Base-by-base conservation (phyloP, 495 filamentous ascomycete species). In the Aspergillus homomorphus region DNA sequence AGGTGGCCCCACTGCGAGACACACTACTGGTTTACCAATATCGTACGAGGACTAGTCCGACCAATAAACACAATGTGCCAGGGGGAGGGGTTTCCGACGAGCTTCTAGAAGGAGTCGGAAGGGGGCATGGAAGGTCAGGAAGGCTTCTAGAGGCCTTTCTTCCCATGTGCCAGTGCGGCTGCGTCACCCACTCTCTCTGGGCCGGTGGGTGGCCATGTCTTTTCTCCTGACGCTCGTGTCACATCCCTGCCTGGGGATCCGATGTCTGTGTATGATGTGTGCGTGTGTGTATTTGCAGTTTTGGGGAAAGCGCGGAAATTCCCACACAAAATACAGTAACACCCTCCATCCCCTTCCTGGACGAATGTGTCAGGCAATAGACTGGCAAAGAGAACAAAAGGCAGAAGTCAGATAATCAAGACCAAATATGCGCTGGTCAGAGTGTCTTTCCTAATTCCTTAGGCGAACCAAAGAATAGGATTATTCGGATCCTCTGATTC, bases 31-130 rank as follows among this genome's bases (percentile, higher is more conserved):
- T 61, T 52, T 63, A 12, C 62, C 28, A 58, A 51, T 57, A 55
- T 51, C 23, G 43, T 24, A 51, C 44, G 28, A 22, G 33, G 21
- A n/a, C n/a, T 2, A 43, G 14, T 45, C 24, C 18, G 24, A 23
- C 53, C 22, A 46, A 30, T 45, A 15, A 45, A 7, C 9, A n/a
- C n/a, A 18, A 54, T 53, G 42, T 56, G 71, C 73, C 68, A 76
- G 64, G 45, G 45, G 51, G 56, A 48, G 59, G 55, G 58, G 51
- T 41, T 72, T 71, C 71, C 64, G 64, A 53, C 65, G 64, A 66
- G 59, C 73, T 76, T 76, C 73, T 71, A 74, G 73, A 76, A 76
- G 71, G 64, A 60, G 58, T 66, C 63, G 60, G 66, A 69, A 69
- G 61, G 57, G 41, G 26, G 53, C 70, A 38, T 38, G 33, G 33